Evolutionary conservation across 2,329 filamentous ascomycete genomes (phyloP).

Genomic region (Cladosporium sp.): DNA sequence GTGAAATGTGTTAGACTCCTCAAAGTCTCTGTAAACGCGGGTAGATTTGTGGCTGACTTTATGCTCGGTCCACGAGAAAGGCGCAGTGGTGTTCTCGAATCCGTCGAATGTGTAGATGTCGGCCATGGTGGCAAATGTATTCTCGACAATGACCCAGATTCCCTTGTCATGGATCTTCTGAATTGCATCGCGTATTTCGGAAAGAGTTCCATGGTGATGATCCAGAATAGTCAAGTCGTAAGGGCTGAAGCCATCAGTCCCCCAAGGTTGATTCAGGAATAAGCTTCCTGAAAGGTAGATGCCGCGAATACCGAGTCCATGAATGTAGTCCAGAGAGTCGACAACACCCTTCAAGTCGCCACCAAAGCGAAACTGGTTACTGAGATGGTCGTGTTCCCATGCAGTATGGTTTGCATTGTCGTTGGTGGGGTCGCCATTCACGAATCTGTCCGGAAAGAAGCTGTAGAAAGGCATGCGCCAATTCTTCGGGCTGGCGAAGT

Average conservation of each 20-base stretch:
- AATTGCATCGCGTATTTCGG: slow-evolving; percentile 58
- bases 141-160: slow-evolving; percentile 68
- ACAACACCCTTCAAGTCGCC: slow-evolving; percentile 61
- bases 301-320: slow-evolving; percentile 62
- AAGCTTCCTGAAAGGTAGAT: slow-evolving; percentile 65
- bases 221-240: slow-evolving; percentile 63
- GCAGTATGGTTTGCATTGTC: slow-evolving; percentile 62
- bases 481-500: slow-evolving; percentile 56
- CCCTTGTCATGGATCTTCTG: slow-evolving; percentile 60
- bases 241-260: slow-evolving; percentile 59
- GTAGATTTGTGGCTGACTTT: slow-evolving; percentile 57
- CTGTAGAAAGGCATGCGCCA: slow-evolving; percentile 69
- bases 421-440: slow-evolving; percentile 65
- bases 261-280: slow-evolving; percentile 66
- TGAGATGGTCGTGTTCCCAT: slow-evolving; percentile 61
- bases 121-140: slow-evolving; percentile 65
- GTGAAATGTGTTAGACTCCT: slow-evolving; percentile 55
- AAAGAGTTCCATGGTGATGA: slow-evolving; percentile 61
- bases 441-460: slow-evolving; percentile 63
- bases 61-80: slow-evolving; percentile 58
- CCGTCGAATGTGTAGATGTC: slow-evolving; percentile 64
- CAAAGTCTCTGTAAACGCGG: slow-evolving; percentile 60
- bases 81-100: slow-evolving; percentile 59
- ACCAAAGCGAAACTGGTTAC: slow-evolving; percentile 63
- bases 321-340: slow-evolving; percentile 63